A percentile compares a stretch with the other conserved stretches of the same genome.
Evolutionary conservation across 1,284 basidiomycete genomes (phyloP).

Genomic region (Ceratobasidium sp.): DNA sequence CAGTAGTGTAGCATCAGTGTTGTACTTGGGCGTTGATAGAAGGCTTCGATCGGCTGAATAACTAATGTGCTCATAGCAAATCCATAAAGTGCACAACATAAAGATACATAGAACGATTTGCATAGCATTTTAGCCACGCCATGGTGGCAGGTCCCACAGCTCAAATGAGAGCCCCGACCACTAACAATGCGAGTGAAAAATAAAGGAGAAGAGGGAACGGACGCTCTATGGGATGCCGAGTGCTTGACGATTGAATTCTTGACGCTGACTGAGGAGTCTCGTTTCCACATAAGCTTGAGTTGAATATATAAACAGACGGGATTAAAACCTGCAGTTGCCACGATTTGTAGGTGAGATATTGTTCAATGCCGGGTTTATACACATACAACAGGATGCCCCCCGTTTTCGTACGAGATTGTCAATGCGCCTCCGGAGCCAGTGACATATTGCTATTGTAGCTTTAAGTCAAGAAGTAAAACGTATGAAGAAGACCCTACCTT

Average conservation of each 20-base stretch:
- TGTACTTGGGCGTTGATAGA: not conserved
- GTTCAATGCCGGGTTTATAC: not conserved
- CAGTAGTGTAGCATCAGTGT: not conserved
- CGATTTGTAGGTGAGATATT: not conserved
- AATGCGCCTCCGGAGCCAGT: conserved; percentile 27
- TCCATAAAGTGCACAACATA: not conserved
- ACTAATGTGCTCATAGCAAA: not conserved
- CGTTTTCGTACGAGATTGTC: conserved; percentile 30
- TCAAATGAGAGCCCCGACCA: not conserved
- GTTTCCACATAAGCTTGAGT: conserved; percentile 19
- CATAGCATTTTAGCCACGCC: not conserved
- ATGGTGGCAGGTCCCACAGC: not conserved
- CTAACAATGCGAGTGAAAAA: not conserved
- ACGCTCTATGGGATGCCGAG: not conserved
- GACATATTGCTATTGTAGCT: conserved; percentile 24
- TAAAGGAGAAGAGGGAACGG: not conserved
- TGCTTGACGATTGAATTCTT: conserved; percentile 19
- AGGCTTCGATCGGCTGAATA: no score
- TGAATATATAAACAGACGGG: conserved; percentile 13
- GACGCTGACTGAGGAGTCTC: conserved; percentile 6
- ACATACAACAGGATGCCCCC: conserved; percentile 20
- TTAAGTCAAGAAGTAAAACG: not conserved
- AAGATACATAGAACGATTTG: not conserved
- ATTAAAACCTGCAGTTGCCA: conserved; percentile 16
- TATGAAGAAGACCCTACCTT: not conserved